Conservation (phyloP, 495 filamentous ascomycete species). For the Aspergillus baeticus region DNA sequence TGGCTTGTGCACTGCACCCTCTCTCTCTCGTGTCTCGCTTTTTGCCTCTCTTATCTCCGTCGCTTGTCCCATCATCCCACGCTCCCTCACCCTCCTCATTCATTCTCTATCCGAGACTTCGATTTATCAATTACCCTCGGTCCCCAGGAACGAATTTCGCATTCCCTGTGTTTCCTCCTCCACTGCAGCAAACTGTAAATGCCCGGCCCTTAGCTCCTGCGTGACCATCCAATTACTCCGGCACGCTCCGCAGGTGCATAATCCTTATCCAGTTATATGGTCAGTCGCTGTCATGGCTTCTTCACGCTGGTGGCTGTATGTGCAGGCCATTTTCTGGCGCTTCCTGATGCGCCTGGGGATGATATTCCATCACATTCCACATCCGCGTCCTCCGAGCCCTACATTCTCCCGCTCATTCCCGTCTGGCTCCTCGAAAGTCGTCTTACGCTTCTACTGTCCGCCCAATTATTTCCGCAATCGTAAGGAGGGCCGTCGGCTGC, state of each 20-base stretch:
- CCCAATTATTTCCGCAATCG: slow-evolving; percentile 48
- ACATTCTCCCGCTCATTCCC: slow-evolving; percentile 64
- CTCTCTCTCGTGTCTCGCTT: neutral
- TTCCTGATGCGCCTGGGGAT: slow-evolving; percentile 77
- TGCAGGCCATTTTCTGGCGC: slow-evolving; percentile 75
- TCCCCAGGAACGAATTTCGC: too few species aligned
- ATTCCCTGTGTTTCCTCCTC: too few species aligned
- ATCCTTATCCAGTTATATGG: neutral
- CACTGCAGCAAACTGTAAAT: too few species aligned
- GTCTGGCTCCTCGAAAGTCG: slow-evolving; percentile 56
- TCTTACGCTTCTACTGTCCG: slow-evolving; percentile 82
- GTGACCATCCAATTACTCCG: neutral
- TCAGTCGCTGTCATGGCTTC: slow-evolving; percentile 36
- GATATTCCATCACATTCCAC: slow-evolving; percentile 67
- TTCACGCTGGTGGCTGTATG: slow-evolving; percentile 65
- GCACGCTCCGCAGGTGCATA: neutral
- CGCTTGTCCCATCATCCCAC: neutral
- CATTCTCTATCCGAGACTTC: neutral
- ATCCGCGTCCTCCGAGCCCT: slow-evolving; percentile 65
- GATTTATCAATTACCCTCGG: neutral
- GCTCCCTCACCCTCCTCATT: neutral
- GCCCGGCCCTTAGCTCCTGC: too few species aligned
- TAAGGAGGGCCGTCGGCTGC: slow-evolving; percentile 43
- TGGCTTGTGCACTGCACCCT: slow-evolving; percentile 1
- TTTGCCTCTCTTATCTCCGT: neutral